Evolutionary conservation across 441 rosid genomes (phyloP), one percentile per base, ranked within the genome.

Genomic region (Viola pubescens): DNA sequence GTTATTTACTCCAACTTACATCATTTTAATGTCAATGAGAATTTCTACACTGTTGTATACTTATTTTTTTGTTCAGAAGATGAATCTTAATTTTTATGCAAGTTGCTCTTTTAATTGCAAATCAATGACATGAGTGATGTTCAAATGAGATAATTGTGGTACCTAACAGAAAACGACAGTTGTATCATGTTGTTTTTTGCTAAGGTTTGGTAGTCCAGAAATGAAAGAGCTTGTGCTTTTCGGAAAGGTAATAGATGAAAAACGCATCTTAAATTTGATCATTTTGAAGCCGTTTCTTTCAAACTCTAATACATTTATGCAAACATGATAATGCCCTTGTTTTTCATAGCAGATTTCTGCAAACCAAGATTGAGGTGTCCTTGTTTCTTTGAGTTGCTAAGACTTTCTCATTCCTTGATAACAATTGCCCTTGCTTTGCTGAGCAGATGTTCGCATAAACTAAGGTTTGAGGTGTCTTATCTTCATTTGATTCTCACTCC

Each of bases 381-480:
- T 81, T 85, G 76, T 78, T 73, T 82, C 79, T 85, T 79, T 81
- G 85, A 75, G 85, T 86, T 77, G 83, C 80, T 72, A 75, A 73
- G 84, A 75, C 75, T 75, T 77, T 79, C 76, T 65, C 69, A 73
- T 54, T 67, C 66, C 79, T 65, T 68, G 75, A 64, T 81, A 58
- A 58, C 62, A 67, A 72, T 26, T 65, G 79, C 76, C 63, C 75
- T 75, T 85, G 81, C 74, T 82, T 76, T 81, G 79, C 79, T 68
- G 81, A 79, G 84, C 81, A 76, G 84, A 72, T 81, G 67, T 68
- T 75, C 71, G 46, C 77, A 59, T 26, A 65, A 61, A 65, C 67
- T 75, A 77, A 82, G 87, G 87, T 82, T 85, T 78, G 82, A 78
- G 78, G 86, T 73, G 82, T 75, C 79, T 70, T 66, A 64, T 63